Conservation (phyloP, 805 yeast genomes). For the Saitoella complicata region DNA sequence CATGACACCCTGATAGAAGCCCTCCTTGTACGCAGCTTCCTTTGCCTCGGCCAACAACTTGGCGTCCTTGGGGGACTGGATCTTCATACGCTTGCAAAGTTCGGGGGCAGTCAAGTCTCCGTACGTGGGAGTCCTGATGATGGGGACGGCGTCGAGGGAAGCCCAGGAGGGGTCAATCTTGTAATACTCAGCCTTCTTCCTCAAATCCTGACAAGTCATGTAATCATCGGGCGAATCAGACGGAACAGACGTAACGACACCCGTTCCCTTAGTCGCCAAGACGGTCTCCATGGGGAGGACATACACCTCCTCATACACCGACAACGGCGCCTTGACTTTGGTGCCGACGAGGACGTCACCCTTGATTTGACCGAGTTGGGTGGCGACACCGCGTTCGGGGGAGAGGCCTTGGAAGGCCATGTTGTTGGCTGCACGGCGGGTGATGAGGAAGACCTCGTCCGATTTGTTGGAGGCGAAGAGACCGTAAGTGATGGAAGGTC, state of each 20-base stretch:
- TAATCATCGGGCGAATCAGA: conserved; percentile 98
- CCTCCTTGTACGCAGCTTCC: conserved; percentile 91
- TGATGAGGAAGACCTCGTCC: conserved; percentile 61
- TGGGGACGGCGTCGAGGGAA: conserved; percentile 48
- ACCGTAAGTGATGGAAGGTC: conserved; percentile 88
- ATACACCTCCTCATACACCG: conserved; percentile 51
- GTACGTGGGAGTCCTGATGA: conserved; percentile 66
- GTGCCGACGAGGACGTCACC: conserved; percentile 77
- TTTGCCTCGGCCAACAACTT: conserved; percentile 80
- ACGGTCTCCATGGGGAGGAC: conserved; percentile 97
- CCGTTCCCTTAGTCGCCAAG: conserved; percentile 89
- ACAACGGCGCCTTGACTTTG: conserved; percentile 68
- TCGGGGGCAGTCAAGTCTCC: conserved; percentile 80
- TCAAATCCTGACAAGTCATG: conserved; percentile 69
- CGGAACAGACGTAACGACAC: conserved; percentile 97
- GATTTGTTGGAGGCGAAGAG: conserved; percentile 67
- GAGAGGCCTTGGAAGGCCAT: conserved; percentile 91
- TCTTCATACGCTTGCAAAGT: conserved; percentile 72
- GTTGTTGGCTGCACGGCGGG: conserved; percentile 92
- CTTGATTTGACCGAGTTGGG: conserved; percentile 38
- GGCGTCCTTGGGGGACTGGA: conserved; percentile 85
- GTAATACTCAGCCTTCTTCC: conserved; percentile 81
- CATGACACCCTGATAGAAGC: conserved; percentile 80
- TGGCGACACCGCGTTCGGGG: conserved; percentile 68
- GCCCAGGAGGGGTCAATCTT: conserved; percentile 80